A percentile compares a stretch with the other conserved stretches of the same genome.
Evolutionary conservation across 2,329 filamentous ascomycete species (phyloP).

Genomic region (Aspergillus clavatus): DNA sequence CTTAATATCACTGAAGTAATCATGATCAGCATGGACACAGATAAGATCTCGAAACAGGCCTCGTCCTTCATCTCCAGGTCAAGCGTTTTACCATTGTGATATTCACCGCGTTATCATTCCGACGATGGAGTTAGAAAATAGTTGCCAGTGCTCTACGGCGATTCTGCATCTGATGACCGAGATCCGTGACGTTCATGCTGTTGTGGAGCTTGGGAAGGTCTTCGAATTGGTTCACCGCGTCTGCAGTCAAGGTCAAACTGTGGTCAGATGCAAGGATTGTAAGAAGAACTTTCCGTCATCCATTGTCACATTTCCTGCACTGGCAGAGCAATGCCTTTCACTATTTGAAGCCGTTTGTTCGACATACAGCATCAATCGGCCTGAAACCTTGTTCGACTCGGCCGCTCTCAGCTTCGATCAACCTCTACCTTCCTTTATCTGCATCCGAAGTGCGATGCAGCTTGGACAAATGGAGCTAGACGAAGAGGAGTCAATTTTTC

Average conservation of each 20-base stretch:
- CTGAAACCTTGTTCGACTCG: slow-evolving; percentile 21
- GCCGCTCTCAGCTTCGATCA: slow-evolving; percentile 20
- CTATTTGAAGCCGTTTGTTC: slow-evolving; percentile 25
- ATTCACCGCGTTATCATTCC: neutral
- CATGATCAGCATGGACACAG: slow-evolving; percentile 2
- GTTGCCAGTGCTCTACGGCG: slow-evolving; percentile 23
- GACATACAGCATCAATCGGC: slow-evolving; percentile 21
- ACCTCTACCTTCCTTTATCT: slow-evolving; percentile 19
- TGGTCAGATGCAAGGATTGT: slow-evolving; percentile 22
- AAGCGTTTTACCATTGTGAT: neutral
- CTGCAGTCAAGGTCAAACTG: slow-evolving; percentile 16
- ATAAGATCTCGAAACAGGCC: neutral
- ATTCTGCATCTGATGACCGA: slow-evolving; percentile 21
- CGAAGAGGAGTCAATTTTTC: slow-evolving; percentile 18
- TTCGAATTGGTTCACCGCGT: slow-evolving; percentile 21
- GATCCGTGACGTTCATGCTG: slow-evolving; percentile 21
- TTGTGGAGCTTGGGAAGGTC: slow-evolving; percentile 24
- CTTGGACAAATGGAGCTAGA: slow-evolving; percentile 26
- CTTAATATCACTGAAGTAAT: neutral
- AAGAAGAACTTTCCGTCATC: slow-evolving; percentile 15
- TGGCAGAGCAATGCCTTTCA: slow-evolving; percentile 31
- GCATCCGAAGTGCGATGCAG: slow-evolving; percentile 22
- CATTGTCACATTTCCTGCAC: slow-evolving; percentile 37
- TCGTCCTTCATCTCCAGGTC: neutral
- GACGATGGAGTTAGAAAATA: slow-evolving; percentile 12